Evolutionary conservation across 768 basidiomycete species (phyloP), one percentile per base, ranked within the genome.

Genomic region (Cystofilobasidium macerans): DNA sequence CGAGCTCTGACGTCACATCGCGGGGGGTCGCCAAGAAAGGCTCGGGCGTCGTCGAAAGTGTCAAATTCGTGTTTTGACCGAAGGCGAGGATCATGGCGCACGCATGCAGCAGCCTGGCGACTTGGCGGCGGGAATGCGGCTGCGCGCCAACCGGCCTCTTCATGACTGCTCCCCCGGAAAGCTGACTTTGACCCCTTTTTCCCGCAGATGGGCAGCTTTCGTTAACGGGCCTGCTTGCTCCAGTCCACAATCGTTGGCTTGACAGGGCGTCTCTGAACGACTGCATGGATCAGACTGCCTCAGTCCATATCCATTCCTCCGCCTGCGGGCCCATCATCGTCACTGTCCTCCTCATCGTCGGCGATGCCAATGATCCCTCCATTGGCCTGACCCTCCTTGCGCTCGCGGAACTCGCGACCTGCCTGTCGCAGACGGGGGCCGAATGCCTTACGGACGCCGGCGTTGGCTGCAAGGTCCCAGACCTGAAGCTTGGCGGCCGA

Each of bases 401-500:
- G 71, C 69, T 77, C 76, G 33, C 71, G 72, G 26, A 92, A 69
- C 13, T 78, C 79, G 70, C 81, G 82, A 0, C 90, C 90, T 3
- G 86, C 85, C 69, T 84, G 83, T 22, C 81, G 79, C 36, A 99
- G 78, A 76, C 93, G 89, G 9, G 81, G 77, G 0, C 84, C 85
- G 62, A 98, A 92, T 0, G 86, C 85, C 73, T 88, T 89, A 57
- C 92, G 81, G 13, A 84, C 89, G 30, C 88, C 88, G 22, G 80
- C 77, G 74, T 89, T 97, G 6, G 88, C 82, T 13, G 85, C 88
- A 45, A 94, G 82, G 72, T 99, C 94, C 94, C 94, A 99, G 20
- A 99, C 80, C 75, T 98, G 94, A 8, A 99, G 76, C 73, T 87
- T 91, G 1, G 89, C 94, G 72, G 90, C 88, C 2, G 90, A 93